Evolutionary conservation across 192 early-diverging fungal genomes (phyloP).

Genomic region (Coemansia sp.): DNA sequence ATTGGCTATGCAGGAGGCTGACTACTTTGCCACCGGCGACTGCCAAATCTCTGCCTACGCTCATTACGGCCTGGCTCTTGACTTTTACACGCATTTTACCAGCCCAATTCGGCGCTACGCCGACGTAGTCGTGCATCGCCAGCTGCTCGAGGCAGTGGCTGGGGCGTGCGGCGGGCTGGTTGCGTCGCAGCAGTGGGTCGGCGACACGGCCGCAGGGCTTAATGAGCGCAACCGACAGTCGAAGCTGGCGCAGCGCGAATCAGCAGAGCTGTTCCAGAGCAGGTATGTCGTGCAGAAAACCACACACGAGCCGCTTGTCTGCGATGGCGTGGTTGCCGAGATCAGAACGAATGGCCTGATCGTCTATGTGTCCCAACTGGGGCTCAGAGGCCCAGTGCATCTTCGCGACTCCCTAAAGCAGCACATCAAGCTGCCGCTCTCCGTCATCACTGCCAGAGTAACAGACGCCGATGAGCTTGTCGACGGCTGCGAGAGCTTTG

Average conservation of each 20-base stretch:
- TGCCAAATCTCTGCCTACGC: constrained; percentile 45
- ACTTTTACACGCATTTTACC: constrained; percentile 81
- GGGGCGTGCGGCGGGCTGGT: not conserved
- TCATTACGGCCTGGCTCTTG: constrained; percentile 75
- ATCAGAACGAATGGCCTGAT: constrained; percentile 64
- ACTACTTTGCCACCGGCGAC: constrained; percentile 65
- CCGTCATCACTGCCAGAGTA: constrained; percentile 53
- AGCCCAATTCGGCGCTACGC: constrained; percentile 80
- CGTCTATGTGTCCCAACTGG: constrained; percentile 56
- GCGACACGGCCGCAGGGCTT: constrained; percentile 52
- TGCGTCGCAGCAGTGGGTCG: constrained; percentile 23
- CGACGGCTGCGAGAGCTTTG: constrained; percentile 54
- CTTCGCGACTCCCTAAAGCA: constrained; percentile 58
- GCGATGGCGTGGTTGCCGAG: constrained; percentile 67
- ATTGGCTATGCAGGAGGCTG: constrained; percentile 71
- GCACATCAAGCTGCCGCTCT: constrained; percentile 55
- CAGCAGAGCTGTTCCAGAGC: constrained; percentile 77
- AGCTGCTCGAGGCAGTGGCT: constrained; percentile 56
- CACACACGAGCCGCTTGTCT: constrained; percentile 44
- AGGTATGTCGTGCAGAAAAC: constrained; percentile 61
- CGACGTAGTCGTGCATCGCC: constrained; percentile 75
- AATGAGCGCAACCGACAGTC: constrained; percentile 69
- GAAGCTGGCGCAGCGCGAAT: constrained; percentile 76
- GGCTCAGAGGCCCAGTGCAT: constrained; percentile 70
- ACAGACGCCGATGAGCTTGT: constrained; percentile 49